phyloP scores from a whole-genome alignment of 2,329 filamentous ascomycete genomes.

The Blastomyces percursus region DNA sequence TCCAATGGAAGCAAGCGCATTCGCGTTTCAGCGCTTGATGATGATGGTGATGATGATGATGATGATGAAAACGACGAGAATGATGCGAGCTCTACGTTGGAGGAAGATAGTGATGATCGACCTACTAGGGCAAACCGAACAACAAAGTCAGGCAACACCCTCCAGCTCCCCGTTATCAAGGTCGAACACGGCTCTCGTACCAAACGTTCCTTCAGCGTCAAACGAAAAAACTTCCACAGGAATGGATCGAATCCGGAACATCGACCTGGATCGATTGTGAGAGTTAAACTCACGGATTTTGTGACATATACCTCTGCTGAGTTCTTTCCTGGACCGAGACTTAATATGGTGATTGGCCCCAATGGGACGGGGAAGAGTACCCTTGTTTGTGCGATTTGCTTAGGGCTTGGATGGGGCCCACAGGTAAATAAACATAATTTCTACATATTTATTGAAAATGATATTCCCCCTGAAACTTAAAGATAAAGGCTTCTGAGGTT shows the following conservation, averaged over 20 bases:
- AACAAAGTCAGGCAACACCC: not conserved
- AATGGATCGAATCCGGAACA: constrained; percentile 16
- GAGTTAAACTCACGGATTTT: constrained; percentile 77
- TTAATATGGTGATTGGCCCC: constrained; percentile 99
- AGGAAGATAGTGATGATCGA: not conserved
- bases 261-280: constrained; percentile 74
- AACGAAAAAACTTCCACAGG: not conserved
- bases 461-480: not conserved
- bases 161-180: not conserved
- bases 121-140: not conserved
- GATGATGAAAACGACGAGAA: constrained; percentile 2
- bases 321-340: constrained; percentile 77
- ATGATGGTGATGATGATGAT: constrained; percentile 6
- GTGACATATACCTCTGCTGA: constrained; percentile 91
- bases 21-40: constrained; percentile 14
- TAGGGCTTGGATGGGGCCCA: constrained; percentile 77
- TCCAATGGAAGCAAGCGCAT: constrained; percentile 25
- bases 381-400: constrained; percentile 87
- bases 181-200: not conserved
- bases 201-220: not conserved
- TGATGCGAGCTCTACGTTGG: not conserved
- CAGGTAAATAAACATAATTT: constrained; percentile 32
- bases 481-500: not conserved
- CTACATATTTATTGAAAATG: not conserved
- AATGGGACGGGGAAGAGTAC: constrained; percentile 98